Percentiles rank a stretch among this genome's conserved stretches.
phyloP scores from a whole-genome alignment of 2,329 filamentous ascomycete genomes.

The Ophiostoma pallidulum region DNA sequence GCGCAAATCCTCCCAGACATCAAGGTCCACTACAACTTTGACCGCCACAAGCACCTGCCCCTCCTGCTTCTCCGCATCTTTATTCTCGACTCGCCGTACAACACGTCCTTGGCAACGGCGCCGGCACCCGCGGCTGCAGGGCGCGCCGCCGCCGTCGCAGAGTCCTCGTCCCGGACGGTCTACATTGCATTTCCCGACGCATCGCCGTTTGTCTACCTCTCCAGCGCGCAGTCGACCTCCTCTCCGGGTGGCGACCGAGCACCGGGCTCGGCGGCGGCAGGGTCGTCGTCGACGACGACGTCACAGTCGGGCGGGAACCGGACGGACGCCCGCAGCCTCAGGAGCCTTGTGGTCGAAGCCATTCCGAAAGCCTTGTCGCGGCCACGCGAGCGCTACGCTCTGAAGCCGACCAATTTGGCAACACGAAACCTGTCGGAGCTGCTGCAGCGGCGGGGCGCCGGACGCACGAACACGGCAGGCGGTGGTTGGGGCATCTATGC shows the following conservation, averaged over 20 bases:
- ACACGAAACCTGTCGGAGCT: conserved; percentile 64
- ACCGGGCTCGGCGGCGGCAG: not conserved
- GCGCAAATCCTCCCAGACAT: conserved; percentile 65
- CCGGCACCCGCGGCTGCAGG: conserved; percentile 17
- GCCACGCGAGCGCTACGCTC: conserved; percentile 60
- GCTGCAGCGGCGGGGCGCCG: conserved; percentile 57
- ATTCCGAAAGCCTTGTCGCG: conserved; percentile 75
- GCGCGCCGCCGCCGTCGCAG: conserved; percentile 14
- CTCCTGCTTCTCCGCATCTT: conserved; percentile 70
- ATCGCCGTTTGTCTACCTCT: conserved; percentile 64
- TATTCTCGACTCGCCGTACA: conserved; percentile 73
- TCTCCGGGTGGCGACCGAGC: conserved; percentile 14
- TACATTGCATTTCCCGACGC: conserved; percentile 78
- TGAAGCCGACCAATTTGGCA: conserved; percentile 58
- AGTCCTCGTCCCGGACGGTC: conserved; percentile 51
- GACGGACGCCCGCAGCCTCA: conserved; percentile 53
- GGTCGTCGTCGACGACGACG: not conserved
- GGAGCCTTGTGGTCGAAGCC: conserved; percentile 63
- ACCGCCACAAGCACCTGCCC: conserved; percentile 58
- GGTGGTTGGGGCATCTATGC: conserved; percentile 76
- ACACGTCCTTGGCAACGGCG: conserved; percentile 42
- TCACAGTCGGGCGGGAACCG: conserved; percentile 23
- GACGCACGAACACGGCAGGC: conserved; percentile 59
- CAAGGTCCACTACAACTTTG: conserved; percentile 75
- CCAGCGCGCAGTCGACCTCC: conserved; percentile 35